These are phyloP conservation scores for Achlya hypogyna DNA, from an alignment of 352 stramenopile species.

Conservation along the genomic window DNA sequence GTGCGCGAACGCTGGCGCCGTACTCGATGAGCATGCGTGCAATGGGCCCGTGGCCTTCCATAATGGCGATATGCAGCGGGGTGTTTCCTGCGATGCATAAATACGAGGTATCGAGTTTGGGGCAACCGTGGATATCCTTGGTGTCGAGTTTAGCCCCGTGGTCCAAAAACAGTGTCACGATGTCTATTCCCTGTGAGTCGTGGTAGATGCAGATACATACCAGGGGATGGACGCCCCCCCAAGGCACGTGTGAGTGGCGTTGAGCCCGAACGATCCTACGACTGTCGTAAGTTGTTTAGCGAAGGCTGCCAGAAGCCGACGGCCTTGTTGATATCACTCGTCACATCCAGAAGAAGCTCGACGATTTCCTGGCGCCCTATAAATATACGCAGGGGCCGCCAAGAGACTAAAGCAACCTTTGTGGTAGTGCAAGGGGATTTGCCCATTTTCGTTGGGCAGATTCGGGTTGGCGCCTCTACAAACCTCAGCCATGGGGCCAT, in stretches of 20 bases:
- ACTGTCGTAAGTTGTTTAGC: too few species aligned
- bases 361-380: conserved; percentile 54
- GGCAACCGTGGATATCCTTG: conserved; percentile 34
- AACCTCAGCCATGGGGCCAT: not conserved
- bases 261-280: conserved; percentile 55
- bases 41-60: conserved; percentile 53
- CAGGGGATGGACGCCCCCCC: conserved; percentile 41
- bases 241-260: conserved; percentile 56
- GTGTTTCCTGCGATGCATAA: conserved; percentile 39
- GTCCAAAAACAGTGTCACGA: conserved; percentile 53
- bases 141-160: conserved; percentile 46
- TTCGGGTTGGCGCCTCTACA: conserved; percentile 52
- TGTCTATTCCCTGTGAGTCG: conserved; percentile 24
- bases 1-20: conserved; percentile 39
- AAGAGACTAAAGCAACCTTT: too few species aligned
- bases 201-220: conserved; percentile 21
- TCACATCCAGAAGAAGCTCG: conserved; percentile 60
- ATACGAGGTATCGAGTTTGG: not conserved
- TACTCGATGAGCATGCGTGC: conserved; percentile 48
- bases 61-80: conserved; percentile 52
- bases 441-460: conserved; percentile 56
- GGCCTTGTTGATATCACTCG: conserved; percentile 46
- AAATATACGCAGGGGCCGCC: too few species aligned
- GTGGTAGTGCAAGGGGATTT: conserved; percentile 69
- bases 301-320: conserved; percentile 32